phyloP scores from a whole-genome alignment of 345 rosid genomes.

The Hibiscus trionum region DNA sequence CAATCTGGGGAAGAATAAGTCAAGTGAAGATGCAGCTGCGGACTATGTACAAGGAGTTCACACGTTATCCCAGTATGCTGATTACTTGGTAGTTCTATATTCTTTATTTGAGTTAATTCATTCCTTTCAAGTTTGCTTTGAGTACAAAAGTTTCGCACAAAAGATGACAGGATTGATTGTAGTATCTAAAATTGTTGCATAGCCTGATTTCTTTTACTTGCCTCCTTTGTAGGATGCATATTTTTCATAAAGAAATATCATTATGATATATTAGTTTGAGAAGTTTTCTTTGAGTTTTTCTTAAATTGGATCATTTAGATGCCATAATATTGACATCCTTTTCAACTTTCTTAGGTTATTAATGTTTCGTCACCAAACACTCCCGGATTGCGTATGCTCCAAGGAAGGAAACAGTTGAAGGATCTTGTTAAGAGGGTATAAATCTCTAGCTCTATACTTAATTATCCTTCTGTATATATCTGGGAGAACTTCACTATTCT shows the following conservation, averaged over 20 bases:
- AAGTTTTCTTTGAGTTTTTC: not conserved
- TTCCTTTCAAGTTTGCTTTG: not conserved
- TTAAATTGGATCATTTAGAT: not conserved
- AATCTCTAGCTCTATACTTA: not conserved
- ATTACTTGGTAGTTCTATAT: conserved; percentile 64
- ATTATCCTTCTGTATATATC: not conserved
- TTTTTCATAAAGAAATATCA: not conserved
- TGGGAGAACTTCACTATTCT: not conserved
- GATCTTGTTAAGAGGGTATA: conserved; percentile 87
- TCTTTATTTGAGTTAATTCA: conserved; percentile 8
- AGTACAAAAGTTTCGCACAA: not conserved
- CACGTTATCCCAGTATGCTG: conserved; percentile 91
- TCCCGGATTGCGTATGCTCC: conserved; percentile 90
- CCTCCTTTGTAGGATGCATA: not conserved
- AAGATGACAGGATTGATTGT: not conserved
- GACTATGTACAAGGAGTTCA: conserved; percentile 99
- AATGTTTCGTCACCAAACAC: conserved; percentile 98
- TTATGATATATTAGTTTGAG: not conserved
- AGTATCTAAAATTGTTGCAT: not conserved
- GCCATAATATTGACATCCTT: not conserved
- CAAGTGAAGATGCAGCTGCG: conserved; percentile 86
- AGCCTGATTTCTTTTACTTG: not conserved
- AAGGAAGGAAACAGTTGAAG: conserved; percentile 92
- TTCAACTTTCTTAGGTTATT: conserved; percentile 48
- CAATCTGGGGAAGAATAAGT: conserved; percentile 95